These are phyloP conservation scores for Gliomastix tumulicola DNA, from an alignment of 2,329 filamentous ascomycete species.

Conservation along the genomic window DNA sequence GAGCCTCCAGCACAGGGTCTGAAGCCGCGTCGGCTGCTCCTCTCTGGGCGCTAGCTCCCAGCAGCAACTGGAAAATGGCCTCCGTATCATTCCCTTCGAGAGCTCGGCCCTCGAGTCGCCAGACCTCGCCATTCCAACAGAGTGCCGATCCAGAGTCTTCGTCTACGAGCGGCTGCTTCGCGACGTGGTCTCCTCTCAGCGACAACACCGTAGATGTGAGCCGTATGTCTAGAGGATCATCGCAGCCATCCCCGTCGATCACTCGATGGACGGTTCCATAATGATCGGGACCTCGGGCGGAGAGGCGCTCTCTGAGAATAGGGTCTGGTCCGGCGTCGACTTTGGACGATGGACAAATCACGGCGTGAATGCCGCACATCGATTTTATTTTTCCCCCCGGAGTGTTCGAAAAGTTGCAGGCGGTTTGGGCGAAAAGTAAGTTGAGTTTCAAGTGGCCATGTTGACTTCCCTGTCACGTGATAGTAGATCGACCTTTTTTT, in stretches of 20 bases:
- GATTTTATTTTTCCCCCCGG: not conserved
- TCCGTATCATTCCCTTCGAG: slow-evolving; percentile 76
- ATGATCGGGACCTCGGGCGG: slow-evolving; percentile 55
- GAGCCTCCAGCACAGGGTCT: slow-evolving; percentile 36
- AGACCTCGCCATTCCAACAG: slow-evolving; percentile 98
- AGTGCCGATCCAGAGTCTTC: slow-evolving; percentile 53
- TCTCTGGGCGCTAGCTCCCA: slow-evolving; percentile 25
- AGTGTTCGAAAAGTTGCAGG: too few relatives aligned
- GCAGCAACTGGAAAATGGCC: slow-evolving; percentile 55
- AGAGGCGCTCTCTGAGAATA: slow-evolving; percentile 36
- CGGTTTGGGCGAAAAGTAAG: too few relatives aligned
- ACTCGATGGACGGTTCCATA: slow-evolving; percentile 31
- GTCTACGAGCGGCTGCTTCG: slow-evolving; percentile 66
- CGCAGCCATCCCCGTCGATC: too few relatives aligned
- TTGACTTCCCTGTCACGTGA: too few relatives aligned
- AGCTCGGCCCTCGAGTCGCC: slow-evolving; percentile 56
- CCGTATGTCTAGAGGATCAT: too few relatives aligned
- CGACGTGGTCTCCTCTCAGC: slow-evolving; percentile 68
- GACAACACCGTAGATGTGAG: slow-evolving; percentile 86
- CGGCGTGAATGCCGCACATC: slow-evolving; percentile 58
- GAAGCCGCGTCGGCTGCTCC: slow-evolving; percentile 13
- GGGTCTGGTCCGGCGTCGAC: slow-evolving; percentile 10
- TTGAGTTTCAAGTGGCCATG: too few relatives aligned
- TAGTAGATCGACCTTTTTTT: too few relatives aligned
- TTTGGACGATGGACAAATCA: slow-evolving; percentile 27